These are phyloP conservation scores for Xylaria digitata DNA, from an alignment of 2,329 filamentous ascomycete species.

Conservation along the genomic window DNA sequence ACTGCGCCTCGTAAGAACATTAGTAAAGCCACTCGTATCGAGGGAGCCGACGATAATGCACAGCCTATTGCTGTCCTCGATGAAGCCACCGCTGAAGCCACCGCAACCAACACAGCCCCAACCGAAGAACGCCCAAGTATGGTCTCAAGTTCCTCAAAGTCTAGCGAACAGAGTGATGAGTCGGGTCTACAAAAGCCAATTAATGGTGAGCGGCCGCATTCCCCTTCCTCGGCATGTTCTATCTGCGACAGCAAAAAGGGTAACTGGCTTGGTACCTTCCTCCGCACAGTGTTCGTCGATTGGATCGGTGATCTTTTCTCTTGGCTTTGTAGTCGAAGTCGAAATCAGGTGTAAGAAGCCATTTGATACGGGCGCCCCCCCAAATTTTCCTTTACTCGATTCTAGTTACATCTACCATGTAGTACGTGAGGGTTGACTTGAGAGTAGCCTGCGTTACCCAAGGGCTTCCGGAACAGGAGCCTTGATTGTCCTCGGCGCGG, in stretches of 20 bases:
- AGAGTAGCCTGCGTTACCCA: conserved; percentile 15
- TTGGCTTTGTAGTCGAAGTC: conserved; percentile 47
- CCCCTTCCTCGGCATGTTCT: conserved; percentile 31
- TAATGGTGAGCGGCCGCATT: conserved; percentile 33
- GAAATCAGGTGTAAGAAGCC: conserved; percentile 49
- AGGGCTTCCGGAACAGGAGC: conserved; percentile 17
- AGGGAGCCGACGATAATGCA: conserved; percentile 11
- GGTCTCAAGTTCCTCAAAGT: conserved; percentile 17
- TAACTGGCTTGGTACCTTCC: conserved; percentile 51
- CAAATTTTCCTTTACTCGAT: neutral
- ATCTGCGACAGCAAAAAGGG: conserved; percentile 20
- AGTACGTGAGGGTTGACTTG: conserved; percentile 17
- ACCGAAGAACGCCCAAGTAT: conserved; percentile 21
- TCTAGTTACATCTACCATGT: neutral
- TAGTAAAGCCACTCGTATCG: neutral
- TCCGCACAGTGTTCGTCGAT: conserved; percentile 54
- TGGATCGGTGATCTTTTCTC: conserved; percentile 54
- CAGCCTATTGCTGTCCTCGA: neutral
- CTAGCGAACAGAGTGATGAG: conserved; percentile 28
- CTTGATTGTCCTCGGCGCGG: conserved; percentile 26
- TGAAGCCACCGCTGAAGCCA: neutral
- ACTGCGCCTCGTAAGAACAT: conserved; percentile 13
- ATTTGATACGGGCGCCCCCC: conserved; percentile 1
- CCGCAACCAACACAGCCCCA: neutral
- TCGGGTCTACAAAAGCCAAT: conserved; percentile 36